Conservation (phyloP, 192 early-diverging fungal genomes). For the Geranomyces variabilis region DNA sequence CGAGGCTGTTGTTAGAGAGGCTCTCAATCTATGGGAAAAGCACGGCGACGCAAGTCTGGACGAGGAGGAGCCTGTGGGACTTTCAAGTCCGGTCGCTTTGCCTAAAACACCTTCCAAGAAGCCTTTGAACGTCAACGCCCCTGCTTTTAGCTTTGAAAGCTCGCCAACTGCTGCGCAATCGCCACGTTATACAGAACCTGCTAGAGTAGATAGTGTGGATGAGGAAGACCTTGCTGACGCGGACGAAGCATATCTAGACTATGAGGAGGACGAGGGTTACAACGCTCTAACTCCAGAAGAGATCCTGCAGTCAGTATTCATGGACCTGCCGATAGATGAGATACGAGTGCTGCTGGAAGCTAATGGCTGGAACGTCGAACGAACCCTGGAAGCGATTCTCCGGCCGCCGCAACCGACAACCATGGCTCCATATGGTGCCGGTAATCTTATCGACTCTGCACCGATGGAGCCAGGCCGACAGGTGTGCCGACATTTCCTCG, state of each 20-base stretch:
- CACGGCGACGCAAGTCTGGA: constrained; percentile 6
- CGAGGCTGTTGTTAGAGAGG: constrained; percentile 12
- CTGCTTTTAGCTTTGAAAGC: neutral
- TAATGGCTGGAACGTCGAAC: constrained; percentile 35
- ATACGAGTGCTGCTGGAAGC: constrained; percentile 22
- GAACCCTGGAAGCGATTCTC: constrained; percentile 36
- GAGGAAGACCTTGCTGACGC: neutral
- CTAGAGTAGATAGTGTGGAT: neutral
- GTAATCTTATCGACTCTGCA: neutral
- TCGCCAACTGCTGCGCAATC: neutral
- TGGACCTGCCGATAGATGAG: constrained; percentile 33
- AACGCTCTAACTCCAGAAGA: constrained; percentile 38
- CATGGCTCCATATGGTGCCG: neutral
- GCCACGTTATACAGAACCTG: neutral
- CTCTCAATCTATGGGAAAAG: neutral
- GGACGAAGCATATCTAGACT: constrained; percentile 22
- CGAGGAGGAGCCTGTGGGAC: constrained; percentile 2
- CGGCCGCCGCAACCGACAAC: neutral
- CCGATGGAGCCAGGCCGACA: constrained; percentile 12
- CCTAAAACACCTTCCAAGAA: neutral
- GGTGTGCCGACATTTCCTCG: constrained; percentile 57
- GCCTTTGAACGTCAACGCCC: neutral
- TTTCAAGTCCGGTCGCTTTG: neutral
- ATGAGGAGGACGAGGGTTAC: constrained; percentile 35
- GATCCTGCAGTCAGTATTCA: constrained; percentile 37